A percentile compares a stretch with the other conserved stretches of the same genome.
phyloP scores from a whole-genome alignment of 139 green algal genomes.

The Gonium pectorale region DNA sequence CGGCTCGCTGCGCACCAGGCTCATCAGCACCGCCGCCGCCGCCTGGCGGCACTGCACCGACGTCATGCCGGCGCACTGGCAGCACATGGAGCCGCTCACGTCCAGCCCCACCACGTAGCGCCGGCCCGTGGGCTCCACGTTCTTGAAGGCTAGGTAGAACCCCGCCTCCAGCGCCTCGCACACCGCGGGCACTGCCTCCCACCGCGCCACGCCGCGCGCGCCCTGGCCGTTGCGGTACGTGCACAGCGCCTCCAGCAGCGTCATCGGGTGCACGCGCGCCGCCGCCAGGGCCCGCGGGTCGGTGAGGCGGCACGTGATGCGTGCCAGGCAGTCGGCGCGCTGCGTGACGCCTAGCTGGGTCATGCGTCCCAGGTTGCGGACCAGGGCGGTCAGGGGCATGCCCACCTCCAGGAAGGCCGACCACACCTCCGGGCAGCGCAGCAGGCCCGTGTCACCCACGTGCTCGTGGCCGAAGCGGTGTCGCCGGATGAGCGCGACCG shows the following conservation, averaged over 20 bases:
- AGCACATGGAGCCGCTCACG: slow-evolving; percentile 45
- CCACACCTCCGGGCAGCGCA: slow-evolving; percentile 28
- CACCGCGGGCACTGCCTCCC: background rate
- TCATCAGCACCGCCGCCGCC: slow-evolving; percentile 38
- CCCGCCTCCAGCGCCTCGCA: slow-evolving; percentile 24
- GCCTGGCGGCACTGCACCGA: slow-evolving; percentile 17
- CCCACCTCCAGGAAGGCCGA: slow-evolving; percentile 23
- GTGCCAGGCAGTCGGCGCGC: background rate
- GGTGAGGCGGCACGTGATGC: background rate
- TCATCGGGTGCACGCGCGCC: slow-evolving; percentile 31
- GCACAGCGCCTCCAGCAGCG: slow-evolving; percentile 38
- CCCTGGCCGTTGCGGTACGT: slow-evolving; percentile 20
- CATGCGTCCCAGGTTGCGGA: slow-evolving; percentile 45
- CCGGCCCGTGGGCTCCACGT: slow-evolving; percentile 42
- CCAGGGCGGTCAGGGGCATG: slow-evolving; percentile 33
- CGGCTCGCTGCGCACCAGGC: slow-evolving; percentile 24
- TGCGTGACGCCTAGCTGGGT: background rate
- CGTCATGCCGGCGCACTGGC: slow-evolving; percentile 20
- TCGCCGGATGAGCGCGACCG: slow-evolving; percentile 11
- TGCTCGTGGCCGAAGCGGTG: slow-evolving; percentile 48
- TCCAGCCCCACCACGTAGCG: slow-evolving; percentile 48
- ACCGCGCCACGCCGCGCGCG: background rate
- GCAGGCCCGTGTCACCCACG: slow-evolving; percentile 31
- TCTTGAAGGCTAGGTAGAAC: slow-evolving; percentile 52
- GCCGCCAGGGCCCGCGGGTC: slow-evolving; percentile 1